Conservation (phyloP, 1,284 basidiomycete species). For the Malassezia vespertilionis region DNA sequence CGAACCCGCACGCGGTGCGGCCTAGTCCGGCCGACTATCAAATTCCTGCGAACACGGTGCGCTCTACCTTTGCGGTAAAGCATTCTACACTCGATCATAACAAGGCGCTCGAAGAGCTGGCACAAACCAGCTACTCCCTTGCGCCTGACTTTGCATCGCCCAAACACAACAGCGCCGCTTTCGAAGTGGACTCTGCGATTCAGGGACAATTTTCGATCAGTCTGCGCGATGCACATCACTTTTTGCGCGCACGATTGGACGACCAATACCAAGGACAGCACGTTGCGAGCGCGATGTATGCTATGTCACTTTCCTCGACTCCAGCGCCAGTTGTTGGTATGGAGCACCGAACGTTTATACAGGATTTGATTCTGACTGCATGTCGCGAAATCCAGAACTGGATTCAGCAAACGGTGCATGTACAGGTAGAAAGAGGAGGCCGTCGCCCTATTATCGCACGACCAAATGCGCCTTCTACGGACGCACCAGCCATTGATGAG, state of each 20-base stretch:
- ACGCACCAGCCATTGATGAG: conserved; percentile 15
- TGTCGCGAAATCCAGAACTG: conserved; percentile 23
- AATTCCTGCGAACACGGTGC: conserved; percentile 23
- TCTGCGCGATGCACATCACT: conserved; percentile 26
- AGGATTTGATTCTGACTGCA: conserved; percentile 25
- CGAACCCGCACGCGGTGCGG: conserved; percentile 27
- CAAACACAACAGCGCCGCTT: conserved; percentile 10
- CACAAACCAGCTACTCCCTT: background rate
- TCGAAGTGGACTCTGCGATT: conserved; percentile 19
- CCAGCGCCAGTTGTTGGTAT: background rate
- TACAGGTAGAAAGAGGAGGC: conserved; percentile 1
- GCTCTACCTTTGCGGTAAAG: conserved; percentile 22
- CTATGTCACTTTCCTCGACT: background rate
- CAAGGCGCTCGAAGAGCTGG: background rate
- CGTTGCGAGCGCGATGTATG: background rate
- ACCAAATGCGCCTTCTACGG: background rate
- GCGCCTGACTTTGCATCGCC: conserved; percentile 8
- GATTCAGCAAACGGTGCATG: conserved; percentile 20
- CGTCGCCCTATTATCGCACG: background rate
- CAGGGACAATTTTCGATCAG: conserved; percentile 30
- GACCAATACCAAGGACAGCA: background rate
- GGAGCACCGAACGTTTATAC: conserved; percentile 8
- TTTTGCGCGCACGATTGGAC: conserved; percentile 16
- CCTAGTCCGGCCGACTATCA: conserved; percentile 27
- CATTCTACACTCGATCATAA: too few relatives aligned